Evolutionary conservation across 176 grass and related monocot genomes (phyloP).

Genomic region (Bonia amplexicaulis): DNA sequence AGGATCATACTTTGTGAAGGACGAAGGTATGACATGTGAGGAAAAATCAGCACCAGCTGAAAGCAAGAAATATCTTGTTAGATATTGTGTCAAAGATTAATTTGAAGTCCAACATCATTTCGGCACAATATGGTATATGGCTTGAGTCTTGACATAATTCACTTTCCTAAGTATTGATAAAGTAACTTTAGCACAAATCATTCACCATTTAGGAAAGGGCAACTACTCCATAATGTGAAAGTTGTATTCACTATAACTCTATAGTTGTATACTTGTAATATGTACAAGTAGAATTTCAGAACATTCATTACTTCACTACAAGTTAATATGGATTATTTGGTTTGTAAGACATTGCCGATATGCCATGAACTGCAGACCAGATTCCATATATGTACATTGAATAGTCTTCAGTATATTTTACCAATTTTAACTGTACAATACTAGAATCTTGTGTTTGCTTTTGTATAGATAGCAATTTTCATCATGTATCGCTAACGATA

Average conservation of each 20-base stretch:
- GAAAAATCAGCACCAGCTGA: conserved; percentile 32
- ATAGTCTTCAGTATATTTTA: neutral
- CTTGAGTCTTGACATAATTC: neutral
- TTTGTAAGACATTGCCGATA: neutral
- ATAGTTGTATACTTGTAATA: conserved; percentile 4
- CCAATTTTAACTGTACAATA: neutral
- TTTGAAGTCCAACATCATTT: neutral
- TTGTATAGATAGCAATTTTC: neutral
- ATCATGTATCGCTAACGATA: neutral
- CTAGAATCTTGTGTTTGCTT: neutral
- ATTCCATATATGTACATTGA: neutral
- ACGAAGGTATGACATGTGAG: neutral
- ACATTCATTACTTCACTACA: neutral
- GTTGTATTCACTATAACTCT: neutral
- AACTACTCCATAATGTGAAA: neutral
- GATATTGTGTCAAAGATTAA: neutral
- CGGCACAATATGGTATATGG: neutral
- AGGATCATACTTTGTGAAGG: conserved; percentile 24
- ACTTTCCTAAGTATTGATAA: neutral
- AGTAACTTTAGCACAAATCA: conserved; percentile 1
- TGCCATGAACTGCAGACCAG: neutral
- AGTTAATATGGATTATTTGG: neutral
- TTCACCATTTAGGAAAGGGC: neutral
- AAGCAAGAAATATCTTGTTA: conserved; percentile 29
- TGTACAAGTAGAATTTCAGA: neutral